Conservation (phyloP, 768 basidiomycete genomes). For the Boletus rufocinnamomeus region DNA sequence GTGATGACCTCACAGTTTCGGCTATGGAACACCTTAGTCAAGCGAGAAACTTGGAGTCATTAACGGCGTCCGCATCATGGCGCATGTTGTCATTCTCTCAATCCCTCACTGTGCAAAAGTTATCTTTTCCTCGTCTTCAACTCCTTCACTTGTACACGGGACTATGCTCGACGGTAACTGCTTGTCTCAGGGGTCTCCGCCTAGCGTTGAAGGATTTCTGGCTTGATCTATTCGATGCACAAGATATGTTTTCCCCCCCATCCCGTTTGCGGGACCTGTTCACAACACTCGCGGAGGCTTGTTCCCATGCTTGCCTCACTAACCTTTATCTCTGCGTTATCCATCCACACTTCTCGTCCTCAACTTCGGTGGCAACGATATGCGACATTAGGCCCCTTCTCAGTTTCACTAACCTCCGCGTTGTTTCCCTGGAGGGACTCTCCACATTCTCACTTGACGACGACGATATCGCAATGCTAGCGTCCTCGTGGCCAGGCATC, state of each 20-base stretch:
- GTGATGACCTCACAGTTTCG: constrained; percentile 22
- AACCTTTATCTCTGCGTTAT: constrained; percentile 19
- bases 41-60: constrained; percentile 15
- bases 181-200: constrained; percentile 11
- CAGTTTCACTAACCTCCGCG: constrained; percentile 14
- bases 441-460: constrained; percentile 19
- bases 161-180: constrained; percentile 10
- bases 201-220: constrained; percentile 20
- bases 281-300: constrained; percentile 11
- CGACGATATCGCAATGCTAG: constrained; percentile 15
- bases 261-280: constrained; percentile 17
- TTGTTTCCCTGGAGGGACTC: constrained; percentile 22
- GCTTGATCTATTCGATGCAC: constrained; percentile 25
- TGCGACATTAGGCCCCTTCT: constrained; percentile 19
- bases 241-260: constrained; percentile 10
- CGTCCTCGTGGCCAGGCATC: constrained; percentile 24
- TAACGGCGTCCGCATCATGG: constrained; percentile 17
- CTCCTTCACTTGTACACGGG: constrained; percentile 24
- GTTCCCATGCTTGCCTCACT: constrained; percentile 12
- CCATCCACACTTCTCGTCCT: constrained; percentile 11
- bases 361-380: background rate
- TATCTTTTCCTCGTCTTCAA: constrained; percentile 13
- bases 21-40: constrained; percentile 24
- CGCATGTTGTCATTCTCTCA: constrained; percentile 14
- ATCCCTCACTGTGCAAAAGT: background rate